Conservation (phyloP, 441 rosid genomes). For the Euphorbia celastroides region DNA sequence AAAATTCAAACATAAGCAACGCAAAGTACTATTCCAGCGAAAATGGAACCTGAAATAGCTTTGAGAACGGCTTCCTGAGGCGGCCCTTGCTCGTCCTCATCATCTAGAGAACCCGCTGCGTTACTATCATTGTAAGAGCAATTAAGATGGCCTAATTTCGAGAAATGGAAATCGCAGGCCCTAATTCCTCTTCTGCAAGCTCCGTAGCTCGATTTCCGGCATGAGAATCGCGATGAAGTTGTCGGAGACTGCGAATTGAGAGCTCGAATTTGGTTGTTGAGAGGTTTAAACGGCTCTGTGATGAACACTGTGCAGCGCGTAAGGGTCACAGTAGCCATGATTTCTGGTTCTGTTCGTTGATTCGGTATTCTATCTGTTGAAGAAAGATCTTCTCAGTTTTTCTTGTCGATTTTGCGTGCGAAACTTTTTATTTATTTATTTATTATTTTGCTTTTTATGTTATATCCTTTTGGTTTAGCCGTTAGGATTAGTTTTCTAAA, state of each 20-base stretch:
- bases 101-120: slow-evolving; percentile 25
- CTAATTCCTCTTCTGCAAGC: slow-evolving; percentile 28
- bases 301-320: slow-evolving; percentile 44
- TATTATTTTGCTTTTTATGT: neutral
- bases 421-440: neutral
- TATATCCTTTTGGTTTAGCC: neutral
- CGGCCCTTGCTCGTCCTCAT: slow-evolving; percentile 70
- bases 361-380: neutral
- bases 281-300: slow-evolving; percentile 48
- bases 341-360: neutral
- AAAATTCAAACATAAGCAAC: neutral
- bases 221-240: slow-evolving; percentile 17
- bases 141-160: slow-evolving; percentile 25
- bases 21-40: neutral
- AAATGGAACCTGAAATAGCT: slow-evolving; percentile 70
- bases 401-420: neutral
- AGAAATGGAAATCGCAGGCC: slow-evolving; percentile 30
- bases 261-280: slow-evolving; percentile 26
- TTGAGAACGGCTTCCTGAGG: slow-evolving; percentile 95
- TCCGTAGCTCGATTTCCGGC: slow-evolving; percentile 23
- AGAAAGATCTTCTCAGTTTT: neutral
- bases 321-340: slow-evolving; percentile 70
- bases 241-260: slow-evolving; percentile 27
- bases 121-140: slow-evolving; percentile 32
- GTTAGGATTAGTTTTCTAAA: too few relatives aligned